Base-by-base conservation (phyloP, 2,329 filamentous ascomycete genomes). In the Ilyonectria sp. region DNA sequence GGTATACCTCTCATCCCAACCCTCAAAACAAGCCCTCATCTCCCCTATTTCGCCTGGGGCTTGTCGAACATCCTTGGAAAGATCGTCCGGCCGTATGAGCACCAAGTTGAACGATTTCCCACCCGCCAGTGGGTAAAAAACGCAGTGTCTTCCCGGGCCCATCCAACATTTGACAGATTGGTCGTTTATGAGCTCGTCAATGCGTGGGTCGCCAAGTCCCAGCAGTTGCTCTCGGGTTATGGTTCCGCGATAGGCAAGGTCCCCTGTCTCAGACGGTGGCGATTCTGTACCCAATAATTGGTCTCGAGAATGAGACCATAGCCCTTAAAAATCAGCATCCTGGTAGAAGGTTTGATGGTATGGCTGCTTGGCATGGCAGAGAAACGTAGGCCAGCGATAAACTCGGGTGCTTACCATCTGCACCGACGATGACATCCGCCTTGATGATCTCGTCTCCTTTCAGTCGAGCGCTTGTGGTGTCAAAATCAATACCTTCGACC, bases 381-480 rank as follows among this genome's bases (percentile, higher is more conserved):
- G 43, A 3, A 5, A n/a, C 43, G 13, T 37, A 7, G 37, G 43
- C 43, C n/a, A n/a, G 17, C 15, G 43, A 19, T 44, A 9, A 2
- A 44, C 35, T 7, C 9, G 35, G 35, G 13, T 37, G n/a, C 43
- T n/a, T 19, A 44, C 43, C 43, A n/a, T 44, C 43, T n/a, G 43
- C 43, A 44, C 43, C 43, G 19, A 44, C 43, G n/a, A 44, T 44
- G 1, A 44, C 43, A 44, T 44, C 43, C 17, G 15, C 43, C 17
- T 8, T 44, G n/a, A 44, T 8, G 17, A 9, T 21, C n/a, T 44
- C 43, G 2, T n/a, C 43, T 44, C 43, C 43, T n/a, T n/a, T n/a
- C n/a, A 44, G n/a, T n/a, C 43, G 56, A 49, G 37, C 19, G 6
- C 43, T 59, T 17, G 56, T n/a, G 29, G 33, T 33, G 26, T 59